These are phyloP conservation scores for Mycena vulgaris DNA, from an alignment of 768 basidiomycete species.

Conservation along the genomic window DNA sequence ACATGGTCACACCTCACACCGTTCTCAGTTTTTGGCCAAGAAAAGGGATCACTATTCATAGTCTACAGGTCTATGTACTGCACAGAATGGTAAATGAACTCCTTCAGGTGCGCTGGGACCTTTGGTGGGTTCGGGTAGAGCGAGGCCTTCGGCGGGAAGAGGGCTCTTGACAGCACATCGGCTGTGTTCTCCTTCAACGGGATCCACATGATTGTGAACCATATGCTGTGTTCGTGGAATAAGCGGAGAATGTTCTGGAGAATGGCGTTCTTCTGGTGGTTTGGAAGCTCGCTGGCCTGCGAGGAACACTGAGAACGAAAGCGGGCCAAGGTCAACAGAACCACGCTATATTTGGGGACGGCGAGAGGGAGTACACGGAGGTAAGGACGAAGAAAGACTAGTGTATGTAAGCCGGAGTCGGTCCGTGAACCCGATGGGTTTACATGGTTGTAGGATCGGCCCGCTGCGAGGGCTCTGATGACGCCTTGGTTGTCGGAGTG, in stretches of 20 bases:
- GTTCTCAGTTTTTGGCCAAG: too few relatives aligned
- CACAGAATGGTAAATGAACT: neutral
- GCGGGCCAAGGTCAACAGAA: too few relatives aligned
- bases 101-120: neutral
- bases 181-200: slow-evolving; percentile 51
- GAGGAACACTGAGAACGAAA: too few relatives aligned
- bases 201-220: slow-evolving; percentile 48
- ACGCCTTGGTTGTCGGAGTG: slow-evolving; percentile 61
- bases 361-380: too few relatives aligned
- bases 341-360: too few relatives aligned
- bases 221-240: slow-evolving; percentile 40
- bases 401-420: too few relatives aligned
- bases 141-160: slow-evolving; percentile 28
- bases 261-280: slow-evolving; percentile 48
- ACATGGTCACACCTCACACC: too few relatives aligned
- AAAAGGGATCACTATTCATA: too few relatives aligned
- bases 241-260: slow-evolving; percentile 46
- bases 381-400: too few relatives aligned
- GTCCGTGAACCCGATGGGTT: too few relatives aligned
- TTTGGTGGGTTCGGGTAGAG: neutral
- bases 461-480: slow-evolving; percentile 49
- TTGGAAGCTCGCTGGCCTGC: too few relatives aligned
- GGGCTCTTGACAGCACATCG: slow-evolving; percentile 51
- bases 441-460: slow-evolving; percentile 40
- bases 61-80: too few relatives aligned